Evolutionary conservation across 306 rosid genomes (phyloP), one percentile per base, ranked within the genome.

Genomic region (Rosa chinensis): DNA sequence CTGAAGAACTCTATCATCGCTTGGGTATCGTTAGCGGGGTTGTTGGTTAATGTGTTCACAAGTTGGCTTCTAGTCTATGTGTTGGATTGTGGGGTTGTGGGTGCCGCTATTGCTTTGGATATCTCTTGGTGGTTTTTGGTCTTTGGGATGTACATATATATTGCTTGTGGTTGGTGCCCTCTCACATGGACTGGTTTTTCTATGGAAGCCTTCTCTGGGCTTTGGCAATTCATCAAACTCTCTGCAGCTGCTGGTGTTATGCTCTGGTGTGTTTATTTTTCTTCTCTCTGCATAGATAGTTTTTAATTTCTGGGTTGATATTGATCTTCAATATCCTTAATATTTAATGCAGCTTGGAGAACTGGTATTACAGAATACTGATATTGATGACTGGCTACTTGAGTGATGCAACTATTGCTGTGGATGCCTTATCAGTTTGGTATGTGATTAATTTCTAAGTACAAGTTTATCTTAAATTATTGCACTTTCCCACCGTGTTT

Each of bases 381-480:
- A 73, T 90, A 45, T 61, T 91, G 35, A 87, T 93, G 92, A 91
- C 98, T 1, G 98, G 98, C 0, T 55, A 82, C 75, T 66, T 93
- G 69, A 79, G 84, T 66, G 74, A 93, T 85, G 95, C 92, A 4
- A 90, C 94, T 0, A 13, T 90, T 10, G 95, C 92, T 5, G 88
- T 93, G 3, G 98, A 91, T 84, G 98, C 97, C 28, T 79, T 93
- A 49, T 87, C 97, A 1, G 75, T 93, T 2, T 91, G 98, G 98
- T 89, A 83, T 7, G 20, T 3, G 20, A 11, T 7, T n/a, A 74
- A 5, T 5, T 49, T 81, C 14, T 4, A 21, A 10, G 37, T 11
- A 21, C 37, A 61, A 9, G 1, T 10, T 2, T 21, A 21, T 21
- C 35, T 61, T 10, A 10, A 9, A 10, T 61, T 64, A 17, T 3